These are phyloP conservation scores for Teunomyces lycoperdinae DNA, from an alignment of 805 yeast species.

Conservation along the genomic window DNA sequence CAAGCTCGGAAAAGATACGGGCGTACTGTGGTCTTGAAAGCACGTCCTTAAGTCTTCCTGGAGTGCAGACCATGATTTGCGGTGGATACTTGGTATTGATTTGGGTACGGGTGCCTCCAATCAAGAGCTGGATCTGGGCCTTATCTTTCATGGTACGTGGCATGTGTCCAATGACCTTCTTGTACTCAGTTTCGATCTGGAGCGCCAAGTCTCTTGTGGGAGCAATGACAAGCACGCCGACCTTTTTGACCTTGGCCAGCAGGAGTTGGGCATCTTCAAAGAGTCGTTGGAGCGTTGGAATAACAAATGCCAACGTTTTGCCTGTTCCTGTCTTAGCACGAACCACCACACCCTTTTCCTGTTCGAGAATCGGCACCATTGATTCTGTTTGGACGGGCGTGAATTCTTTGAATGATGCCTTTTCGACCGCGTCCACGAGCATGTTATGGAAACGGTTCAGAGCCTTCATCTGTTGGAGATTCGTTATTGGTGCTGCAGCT, in stretches of 20 bases:
- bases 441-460: neutral
- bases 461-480: neutral
- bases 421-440: conserved; percentile 28
- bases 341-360: conserved; percentile 68
- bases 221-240: conserved; percentile 61
- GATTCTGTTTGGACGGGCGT: conserved; percentile 71
- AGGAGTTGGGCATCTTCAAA: conserved; percentile 25
- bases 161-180: conserved; percentile 36
- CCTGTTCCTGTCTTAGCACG: conserved; percentile 97
- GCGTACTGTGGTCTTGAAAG: conserved; percentile 45
- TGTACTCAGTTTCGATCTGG: conserved; percentile 70
- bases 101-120: conserved; percentile 61
- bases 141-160: conserved; percentile 14
- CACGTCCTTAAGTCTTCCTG: conserved; percentile 76
- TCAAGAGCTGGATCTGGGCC: conserved; percentile 39
- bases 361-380: conserved; percentile 52
- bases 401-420: conserved; percentile 48
- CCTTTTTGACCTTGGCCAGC: conserved; percentile 10
- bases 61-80: conserved; percentile 79
- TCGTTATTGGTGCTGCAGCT: neutral
- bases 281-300: conserved; percentile 69
- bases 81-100: conserved; percentile 34
- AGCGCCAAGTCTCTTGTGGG: conserved; percentile 92
- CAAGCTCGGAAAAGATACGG: conserved; percentile 50
- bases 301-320: conserved; percentile 83